phyloP scores from a whole-genome alignment of 148 eudicot genomes.

The Chenopodium berlandieri region DNA sequence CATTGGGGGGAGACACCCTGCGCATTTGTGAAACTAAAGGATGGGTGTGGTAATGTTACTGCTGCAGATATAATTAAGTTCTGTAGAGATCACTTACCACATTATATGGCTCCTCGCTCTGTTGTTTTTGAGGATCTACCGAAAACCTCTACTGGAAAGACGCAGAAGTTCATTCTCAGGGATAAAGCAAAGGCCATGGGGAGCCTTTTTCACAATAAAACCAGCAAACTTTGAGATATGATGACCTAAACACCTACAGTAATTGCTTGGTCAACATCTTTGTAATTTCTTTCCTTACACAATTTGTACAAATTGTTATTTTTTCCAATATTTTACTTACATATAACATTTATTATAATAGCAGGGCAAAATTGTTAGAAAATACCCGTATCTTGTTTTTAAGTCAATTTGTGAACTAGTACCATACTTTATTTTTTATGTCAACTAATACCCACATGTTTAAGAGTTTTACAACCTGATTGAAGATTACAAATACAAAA shows the following conservation, averaged over 20 bases:
- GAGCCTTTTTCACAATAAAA: constrained; percentile 17
- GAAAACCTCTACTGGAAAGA: constrained; percentile 53
- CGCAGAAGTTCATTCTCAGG: constrained; percentile 42
- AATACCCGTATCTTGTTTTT: too few relatives aligned
- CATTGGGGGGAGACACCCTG: constrained; percentile 61
- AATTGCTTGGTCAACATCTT: neutral
- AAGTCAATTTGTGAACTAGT: too few relatives aligned
- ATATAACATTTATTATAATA: neutral
- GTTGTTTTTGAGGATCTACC: constrained; percentile 50
- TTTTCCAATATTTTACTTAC: neutral
- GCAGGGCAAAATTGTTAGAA: neutral
- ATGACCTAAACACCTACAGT: neutral
- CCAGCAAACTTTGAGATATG: constrained; percentile 29
- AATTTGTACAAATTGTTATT: neutral
- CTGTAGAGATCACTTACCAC: constrained; percentile 39
- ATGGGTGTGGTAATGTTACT: constrained; percentile 14
- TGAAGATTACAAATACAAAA: too few relatives aligned
- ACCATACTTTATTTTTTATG: too few relatives aligned
- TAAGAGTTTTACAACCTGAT: too few relatives aligned
- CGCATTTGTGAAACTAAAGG: constrained; percentile 47
- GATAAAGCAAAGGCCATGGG: constrained; percentile 47
- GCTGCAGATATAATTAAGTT: constrained; percentile 38
- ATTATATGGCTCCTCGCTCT: constrained; percentile 45
- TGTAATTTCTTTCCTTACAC: neutral
- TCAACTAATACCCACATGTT: too few relatives aligned